Evolutionary conservation across 2,329 filamentous ascomycete species (phyloP), one percentile per base, ranked within the genome.

Genomic region (Cordyceps sp.): DNA sequence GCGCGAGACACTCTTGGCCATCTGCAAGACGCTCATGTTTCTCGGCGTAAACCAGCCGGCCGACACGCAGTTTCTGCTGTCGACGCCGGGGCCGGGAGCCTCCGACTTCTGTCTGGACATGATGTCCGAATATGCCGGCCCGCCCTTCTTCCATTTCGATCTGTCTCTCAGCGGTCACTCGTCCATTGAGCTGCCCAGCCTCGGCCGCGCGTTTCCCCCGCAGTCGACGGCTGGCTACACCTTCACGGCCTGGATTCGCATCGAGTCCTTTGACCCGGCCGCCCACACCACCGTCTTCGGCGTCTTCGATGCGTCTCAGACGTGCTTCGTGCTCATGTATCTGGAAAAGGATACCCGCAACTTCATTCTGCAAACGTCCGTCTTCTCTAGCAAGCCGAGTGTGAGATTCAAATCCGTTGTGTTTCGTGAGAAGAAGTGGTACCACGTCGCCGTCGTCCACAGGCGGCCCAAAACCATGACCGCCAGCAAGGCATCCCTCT

Each of bases 241-340:
- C 1, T 78, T 98, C 37, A 72, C 81, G 29, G 72, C 83, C 1
- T 98, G 90, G 90, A 69, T 93, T 31, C 74, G 80, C 15, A 72
- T 98, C 37, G 86, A 96, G 50, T 64, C 73, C 26, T 96, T 90
- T 52, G 92, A 98, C 50, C 60, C 71, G 5, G 70, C 72, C 29
- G 76, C 80, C 13, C 90, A 98, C 52, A 98, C 90, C 0, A 98
- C 90, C 0, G 69, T 98, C 12, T 98, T 98, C 51, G 90, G 90
- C 18, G 83, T 90, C 8, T 96, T 92, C 53, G 90, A 98, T 55
- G 66, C 78, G 4, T 84, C 74, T 5, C 88, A 96, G 52, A 84
- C 82, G 5, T 98, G 90, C 53, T 98, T 98, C 47, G 59, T 98
- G 23, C 72, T 98, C 43, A 77, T 85, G 37, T 98, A 98, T 48